Evolutionary conservation across 2,329 filamentous ascomycete species (phyloP).

Genomic region (Trichoderma oligosporum): DNA sequence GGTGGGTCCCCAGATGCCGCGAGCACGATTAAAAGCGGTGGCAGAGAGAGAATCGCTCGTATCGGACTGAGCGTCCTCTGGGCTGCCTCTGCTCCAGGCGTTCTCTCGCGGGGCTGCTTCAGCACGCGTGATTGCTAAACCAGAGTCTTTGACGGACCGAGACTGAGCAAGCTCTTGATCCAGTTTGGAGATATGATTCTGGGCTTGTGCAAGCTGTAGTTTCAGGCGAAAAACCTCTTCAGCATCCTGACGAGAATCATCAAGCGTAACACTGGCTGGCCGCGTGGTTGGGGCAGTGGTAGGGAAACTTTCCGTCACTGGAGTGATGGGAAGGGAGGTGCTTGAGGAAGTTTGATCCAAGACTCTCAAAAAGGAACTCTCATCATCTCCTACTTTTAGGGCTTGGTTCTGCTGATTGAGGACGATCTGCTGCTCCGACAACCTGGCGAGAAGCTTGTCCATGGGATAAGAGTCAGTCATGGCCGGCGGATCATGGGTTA

Average conservation of each 20-base stretch:
- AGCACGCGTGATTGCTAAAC: constrained; percentile 26
- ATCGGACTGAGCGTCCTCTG: constrained; percentile 56
- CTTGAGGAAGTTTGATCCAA: constrained; percentile 51
- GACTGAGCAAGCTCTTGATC: constrained; percentile 67
- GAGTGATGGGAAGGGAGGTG: constrained; percentile 60
- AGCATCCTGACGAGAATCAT: constrained; percentile 39
- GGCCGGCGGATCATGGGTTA: constrained; percentile 40
- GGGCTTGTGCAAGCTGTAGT: constrained; percentile 66
- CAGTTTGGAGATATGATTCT: constrained; percentile 66
- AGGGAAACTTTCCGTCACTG: constrained; percentile 53
- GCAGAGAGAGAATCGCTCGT: constrained; percentile 52
- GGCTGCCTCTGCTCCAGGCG: constrained; percentile 45
- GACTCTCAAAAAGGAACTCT: constrained; percentile 32
- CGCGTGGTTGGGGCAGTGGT: constrained; percentile 48
- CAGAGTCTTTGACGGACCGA: constrained; percentile 53
- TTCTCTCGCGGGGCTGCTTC: constrained; percentile 36
- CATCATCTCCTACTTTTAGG: constrained; percentile 43
- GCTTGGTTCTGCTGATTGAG: constrained; percentile 57
- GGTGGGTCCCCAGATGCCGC: constrained; percentile 54
- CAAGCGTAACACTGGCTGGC: constrained; percentile 49
- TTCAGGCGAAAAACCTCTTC: constrained; percentile 66
- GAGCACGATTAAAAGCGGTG: constrained; percentile 50
- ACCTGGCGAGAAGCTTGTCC: constrained; percentile 69
- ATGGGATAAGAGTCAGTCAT: constrained; percentile 50
- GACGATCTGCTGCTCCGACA: constrained; percentile 66